Percentiles rank a stretch among this genome's conserved stretches.
Evolutionary conservation across 192 early-diverging fungal genomes (phyloP).

Genomic region (Umbelopsis vinacea): DNA sequence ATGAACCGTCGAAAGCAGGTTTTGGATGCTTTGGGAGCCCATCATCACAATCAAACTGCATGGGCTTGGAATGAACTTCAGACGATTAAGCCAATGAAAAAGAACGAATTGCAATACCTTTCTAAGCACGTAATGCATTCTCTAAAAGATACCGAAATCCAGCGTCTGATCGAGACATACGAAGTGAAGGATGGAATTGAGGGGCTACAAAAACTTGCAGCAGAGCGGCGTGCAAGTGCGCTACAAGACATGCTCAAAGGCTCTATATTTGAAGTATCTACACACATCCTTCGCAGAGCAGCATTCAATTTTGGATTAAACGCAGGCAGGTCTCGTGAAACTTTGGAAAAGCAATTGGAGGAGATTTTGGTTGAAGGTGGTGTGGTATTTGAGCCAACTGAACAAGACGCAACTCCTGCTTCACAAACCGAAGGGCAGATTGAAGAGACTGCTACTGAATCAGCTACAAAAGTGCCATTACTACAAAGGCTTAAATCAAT

Average conservation of each 20-base stretch:
- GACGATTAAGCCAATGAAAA: background rate
- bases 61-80: background rate
- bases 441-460: background rate
- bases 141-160: background rate
- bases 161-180: background rate
- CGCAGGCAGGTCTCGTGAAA: background rate
- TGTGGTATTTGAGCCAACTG: too few species aligned
- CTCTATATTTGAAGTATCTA: background rate
- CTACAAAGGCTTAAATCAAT: constrained; percentile 1
- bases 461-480: background rate
- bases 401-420: too few species aligned
- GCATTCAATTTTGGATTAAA: background rate
- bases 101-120: background rate
- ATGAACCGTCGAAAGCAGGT: background rate
- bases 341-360: background rate
- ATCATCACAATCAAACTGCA: background rate
- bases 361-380: background rate
- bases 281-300: background rate
- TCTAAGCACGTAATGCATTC: background rate
- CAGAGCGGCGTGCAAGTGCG: background rate
- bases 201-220: background rate
- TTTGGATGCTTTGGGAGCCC: background rate
- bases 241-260: background rate
- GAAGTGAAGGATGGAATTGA: background rate
- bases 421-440: too few species aligned